Percentiles rank a stretch among this genome's conserved stretches.
These are phyloP conservation scores for Cryptosporidium andersoni DNA, from an alignment of 169 alveolate genomes.

Conservation along the genomic window DNA sequence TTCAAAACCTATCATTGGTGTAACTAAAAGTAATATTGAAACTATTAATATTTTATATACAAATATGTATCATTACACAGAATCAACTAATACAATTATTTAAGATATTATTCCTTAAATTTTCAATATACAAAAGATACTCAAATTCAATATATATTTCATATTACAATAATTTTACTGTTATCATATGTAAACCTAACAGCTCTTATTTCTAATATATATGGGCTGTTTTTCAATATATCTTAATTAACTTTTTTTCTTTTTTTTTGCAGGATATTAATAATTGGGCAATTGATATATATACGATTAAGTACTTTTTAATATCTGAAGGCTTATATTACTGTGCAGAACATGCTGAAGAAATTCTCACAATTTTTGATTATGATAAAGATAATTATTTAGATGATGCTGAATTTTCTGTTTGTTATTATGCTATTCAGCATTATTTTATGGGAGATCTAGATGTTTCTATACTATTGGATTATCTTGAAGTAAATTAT, in stretches of 20 bases:
- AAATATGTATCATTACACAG: too few species aligned
- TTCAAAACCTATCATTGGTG: too few species aligned
- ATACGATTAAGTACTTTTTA: constrained; percentile 33
- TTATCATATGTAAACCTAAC: too few species aligned
- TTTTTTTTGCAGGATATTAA: constrained; percentile 17
- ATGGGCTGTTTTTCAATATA: too few species aligned
- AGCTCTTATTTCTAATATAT: too few species aligned
- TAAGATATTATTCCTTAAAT: too few species aligned
- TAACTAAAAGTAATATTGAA: too few species aligned
- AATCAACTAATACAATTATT: too few species aligned
- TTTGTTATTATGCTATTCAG: constrained; percentile 59
- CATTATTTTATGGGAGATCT: constrained; percentile 67
- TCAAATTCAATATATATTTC: too few species aligned
- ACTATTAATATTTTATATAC: too few species aligned
- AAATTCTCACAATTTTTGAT: constrained; percentile 29
- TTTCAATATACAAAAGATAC: too few species aligned
- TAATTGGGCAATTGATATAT: constrained; percentile 34
- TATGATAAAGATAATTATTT: constrained; percentile 46
- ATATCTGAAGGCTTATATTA: constrained; percentile 61
- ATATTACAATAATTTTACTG: too few species aligned
- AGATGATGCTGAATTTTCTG: constrained; percentile 47
- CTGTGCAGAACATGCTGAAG: constrained; percentile 58
- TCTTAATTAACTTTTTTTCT: not conserved
- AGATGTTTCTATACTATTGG: constrained; percentile 29
- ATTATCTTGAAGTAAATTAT: constrained; percentile 40